Conservation (phyloP, 2,329 filamentous ascomycete genomes). For the Claviceps maximensis region DNA sequence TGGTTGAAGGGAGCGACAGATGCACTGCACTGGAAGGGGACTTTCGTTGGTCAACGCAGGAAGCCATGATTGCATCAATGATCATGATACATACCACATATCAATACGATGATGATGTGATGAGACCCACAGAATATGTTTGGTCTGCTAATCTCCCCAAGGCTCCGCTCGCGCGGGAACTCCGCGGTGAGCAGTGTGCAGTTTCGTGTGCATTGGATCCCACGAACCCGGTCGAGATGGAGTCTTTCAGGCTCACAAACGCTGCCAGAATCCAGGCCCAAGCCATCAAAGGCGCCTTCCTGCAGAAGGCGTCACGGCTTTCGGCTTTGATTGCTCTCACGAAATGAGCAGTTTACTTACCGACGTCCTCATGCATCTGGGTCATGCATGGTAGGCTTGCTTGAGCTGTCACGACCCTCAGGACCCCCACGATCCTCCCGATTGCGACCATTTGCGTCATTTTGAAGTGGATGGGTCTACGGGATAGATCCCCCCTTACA, state of each 20-base stretch:
- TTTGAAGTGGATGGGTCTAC: not conserved
- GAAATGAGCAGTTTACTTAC: not conserved
- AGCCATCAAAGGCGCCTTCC: not conserved
- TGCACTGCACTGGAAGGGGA: not conserved
- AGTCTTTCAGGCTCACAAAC: not conserved
- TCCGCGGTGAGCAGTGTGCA: not conserved
- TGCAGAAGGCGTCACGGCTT: not conserved
- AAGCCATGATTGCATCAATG: not conserved
- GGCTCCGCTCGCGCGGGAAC: not conserved
- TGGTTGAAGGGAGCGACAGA: not conserved
- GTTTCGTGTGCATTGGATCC: not conserved
- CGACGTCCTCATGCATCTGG: not conserved
- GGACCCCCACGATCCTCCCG: not conserved
- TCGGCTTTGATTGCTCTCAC: not conserved
- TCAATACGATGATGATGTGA: not conserved
- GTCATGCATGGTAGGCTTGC: not conserved
- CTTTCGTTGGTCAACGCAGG: not conserved
- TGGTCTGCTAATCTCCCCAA: not conserved
- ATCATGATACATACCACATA: not conserved
- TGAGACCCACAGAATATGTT: conserved; percentile 1
- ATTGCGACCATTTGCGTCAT: not conserved
- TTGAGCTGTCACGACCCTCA: not conserved
- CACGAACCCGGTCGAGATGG: not conserved
- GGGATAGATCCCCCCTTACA: not conserved
- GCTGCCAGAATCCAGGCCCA: not conserved